phyloP scores from a whole-genome alignment of 805 yeast species.

The Wickerhamiella lipophila region DNA sequence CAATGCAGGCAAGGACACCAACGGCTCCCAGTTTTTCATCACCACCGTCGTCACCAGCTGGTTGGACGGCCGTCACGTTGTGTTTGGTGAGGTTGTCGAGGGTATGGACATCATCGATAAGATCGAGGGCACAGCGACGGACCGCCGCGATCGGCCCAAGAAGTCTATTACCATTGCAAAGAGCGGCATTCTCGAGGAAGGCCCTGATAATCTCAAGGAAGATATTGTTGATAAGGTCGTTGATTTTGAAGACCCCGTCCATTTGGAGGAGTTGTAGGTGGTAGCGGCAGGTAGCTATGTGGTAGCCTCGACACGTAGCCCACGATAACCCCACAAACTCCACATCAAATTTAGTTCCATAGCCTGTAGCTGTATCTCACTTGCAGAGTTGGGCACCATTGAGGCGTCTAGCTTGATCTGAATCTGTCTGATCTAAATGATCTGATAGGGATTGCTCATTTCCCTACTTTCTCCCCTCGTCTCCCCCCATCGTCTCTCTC shows the following conservation, averaged over 20 bases:
- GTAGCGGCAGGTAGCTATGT: too few species aligned
- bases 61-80: slow-evolving; percentile 93
- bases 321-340: too few species aligned
- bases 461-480: too few species aligned
- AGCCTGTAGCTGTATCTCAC: too few species aligned
- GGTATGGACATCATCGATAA: slow-evolving; percentile 72
- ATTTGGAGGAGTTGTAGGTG: slow-evolving; percentile 7
- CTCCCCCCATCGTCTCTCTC: too few species aligned
- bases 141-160: slow-evolving; percentile 58
- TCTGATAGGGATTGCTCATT: too few species aligned
- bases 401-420: too few species aligned
- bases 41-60: slow-evolving; percentile 83
- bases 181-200: slow-evolving; percentile 47
- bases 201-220: background rate
- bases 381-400: too few species aligned
- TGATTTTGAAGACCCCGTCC: slow-evolving; percentile 11
- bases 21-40: slow-evolving; percentile 91
- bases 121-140: slow-evolving; percentile 63
- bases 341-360: too few species aligned
- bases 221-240: slow-evolving; percentile 9
- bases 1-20: slow-evolving; percentile 55
- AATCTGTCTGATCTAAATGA: too few species aligned
- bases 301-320: too few species aligned
- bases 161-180: slow-evolving; percentile 51
- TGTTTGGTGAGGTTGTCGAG: slow-evolving; percentile 78